Evolutionary conservation across 2,329 filamentous ascomycete species (phyloP).

Genomic region (Verticillium tricorpus): DNA sequence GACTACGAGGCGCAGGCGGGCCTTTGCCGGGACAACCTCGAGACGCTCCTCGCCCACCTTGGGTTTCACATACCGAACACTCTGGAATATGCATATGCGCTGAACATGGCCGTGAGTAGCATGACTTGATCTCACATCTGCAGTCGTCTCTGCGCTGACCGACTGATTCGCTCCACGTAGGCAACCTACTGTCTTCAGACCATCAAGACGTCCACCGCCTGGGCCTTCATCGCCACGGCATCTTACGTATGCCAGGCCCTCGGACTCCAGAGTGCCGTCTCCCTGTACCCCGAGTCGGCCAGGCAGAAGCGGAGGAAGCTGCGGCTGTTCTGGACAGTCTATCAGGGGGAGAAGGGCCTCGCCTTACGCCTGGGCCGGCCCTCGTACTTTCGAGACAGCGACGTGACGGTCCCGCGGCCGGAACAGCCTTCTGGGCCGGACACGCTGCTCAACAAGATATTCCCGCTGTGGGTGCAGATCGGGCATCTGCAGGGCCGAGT

Average conservation of each 20-base stretch:
- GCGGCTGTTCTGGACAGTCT: slow-evolving; percentile 20
- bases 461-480: slow-evolving; percentile 13
- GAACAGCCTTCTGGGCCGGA: background rate
- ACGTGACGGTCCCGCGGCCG: slow-evolving; percentile 16
- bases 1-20: slow-evolving; percentile 12
- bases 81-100: slow-evolving; percentile 11
- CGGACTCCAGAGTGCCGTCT: slow-evolving; percentile 14
- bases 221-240: slow-evolving; percentile 16
- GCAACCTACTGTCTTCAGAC: slow-evolving; percentile 15
- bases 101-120: slow-evolving; percentile 15
- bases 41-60: slow-evolving; percentile 15
- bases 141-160: background rate
- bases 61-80: slow-evolving; percentile 14
- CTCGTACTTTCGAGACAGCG: slow-evolving; percentile 18
- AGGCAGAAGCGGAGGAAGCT: slow-evolving; percentile 8
- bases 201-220: slow-evolving; percentile 15
- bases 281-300: slow-evolving; percentile 7
- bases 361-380: slow-evolving; percentile 20
- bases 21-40: slow-evolving; percentile 15
- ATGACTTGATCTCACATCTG: background rate
- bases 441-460: background rate
- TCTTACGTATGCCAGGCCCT: slow-evolving; percentile 15
- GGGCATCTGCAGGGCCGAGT: slow-evolving; percentile 17
- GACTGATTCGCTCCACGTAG: background rate
- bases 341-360: slow-evolving; percentile 18